phyloP scores from a whole-genome alignment of 1,139 yeast species.

The Pichia sp. region DNA sequence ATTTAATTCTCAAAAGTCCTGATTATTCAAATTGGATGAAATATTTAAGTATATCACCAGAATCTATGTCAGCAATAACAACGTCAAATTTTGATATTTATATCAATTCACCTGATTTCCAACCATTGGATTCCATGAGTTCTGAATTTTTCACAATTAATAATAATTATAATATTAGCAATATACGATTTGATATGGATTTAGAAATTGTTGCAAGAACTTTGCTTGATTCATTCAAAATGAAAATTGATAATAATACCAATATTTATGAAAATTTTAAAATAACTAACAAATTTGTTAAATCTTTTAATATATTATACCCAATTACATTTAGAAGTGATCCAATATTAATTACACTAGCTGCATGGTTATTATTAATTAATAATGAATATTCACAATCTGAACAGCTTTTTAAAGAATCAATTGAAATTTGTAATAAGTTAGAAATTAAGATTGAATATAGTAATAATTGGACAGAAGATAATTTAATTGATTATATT shows the following conservation, averaged over 20 bases:
- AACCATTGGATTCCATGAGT: background rate
- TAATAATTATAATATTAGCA: too few relatives aligned
- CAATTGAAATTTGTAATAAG: slow-evolving; percentile 9
- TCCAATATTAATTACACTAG: slow-evolving; percentile 25
- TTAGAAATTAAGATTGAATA: slow-evolving; percentile 10
- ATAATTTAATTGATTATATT: slow-evolving; percentile 13
- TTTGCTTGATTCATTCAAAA: too few relatives aligned
- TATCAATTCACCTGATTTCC: background rate
- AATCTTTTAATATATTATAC: slow-evolving; percentile 27
- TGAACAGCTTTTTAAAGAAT: slow-evolving; percentile 10
- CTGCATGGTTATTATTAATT: slow-evolving; percentile 17
- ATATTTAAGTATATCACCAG: too few relatives aligned
- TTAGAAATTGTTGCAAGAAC: slow-evolving; percentile 2
- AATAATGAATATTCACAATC: slow-evolving; percentile 6
- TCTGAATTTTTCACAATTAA: background rate
- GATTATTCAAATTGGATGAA: too few relatives aligned
- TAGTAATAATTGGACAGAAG: slow-evolving; percentile 2
- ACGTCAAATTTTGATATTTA: too few relatives aligned
- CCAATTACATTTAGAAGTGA: slow-evolving; percentile 30
- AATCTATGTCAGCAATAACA: too few relatives aligned
- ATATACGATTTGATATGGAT: too few relatives aligned
- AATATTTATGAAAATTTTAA: background rate
- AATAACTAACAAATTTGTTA: slow-evolving; percentile 20
- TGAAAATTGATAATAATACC: slow-evolving; percentile 5
- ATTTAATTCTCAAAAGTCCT: too few relatives aligned